Evolutionary conservation across 306 rosid species (phyloP).

Genomic region (Corylus americana): DNA sequence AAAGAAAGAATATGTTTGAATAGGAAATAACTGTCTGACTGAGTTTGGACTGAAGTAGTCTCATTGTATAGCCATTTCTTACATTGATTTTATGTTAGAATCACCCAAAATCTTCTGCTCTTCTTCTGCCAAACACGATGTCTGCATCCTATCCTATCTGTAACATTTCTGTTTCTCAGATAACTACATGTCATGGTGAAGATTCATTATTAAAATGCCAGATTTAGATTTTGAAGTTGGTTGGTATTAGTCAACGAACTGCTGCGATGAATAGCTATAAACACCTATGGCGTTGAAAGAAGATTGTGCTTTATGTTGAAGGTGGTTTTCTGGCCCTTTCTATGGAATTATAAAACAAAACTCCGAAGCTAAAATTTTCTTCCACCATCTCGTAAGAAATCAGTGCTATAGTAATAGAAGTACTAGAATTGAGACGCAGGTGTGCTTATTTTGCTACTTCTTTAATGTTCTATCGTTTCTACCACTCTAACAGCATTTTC

Average conservation of each 20-base stretch:
- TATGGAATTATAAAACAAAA: too few species aligned
- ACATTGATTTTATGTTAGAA: constrained; percentile 13
- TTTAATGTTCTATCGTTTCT: neutral
- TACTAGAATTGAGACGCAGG: neutral
- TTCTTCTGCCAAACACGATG: neutral
- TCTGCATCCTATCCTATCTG: neutral
- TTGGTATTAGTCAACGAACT: neutral
- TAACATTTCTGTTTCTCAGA: neutral
- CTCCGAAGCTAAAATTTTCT: neutral
- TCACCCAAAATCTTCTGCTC: neutral
- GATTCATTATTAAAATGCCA: neutral
- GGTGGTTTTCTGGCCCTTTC: neutral
- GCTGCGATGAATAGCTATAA: neutral
- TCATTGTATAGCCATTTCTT: constrained; percentile 32
- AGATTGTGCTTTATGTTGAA: neutral
- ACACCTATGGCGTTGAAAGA: neutral
- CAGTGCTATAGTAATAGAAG: neutral
- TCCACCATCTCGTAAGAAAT: neutral
- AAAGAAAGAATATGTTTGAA: neutral
- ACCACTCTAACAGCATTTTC: neutral
- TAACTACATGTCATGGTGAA: neutral
- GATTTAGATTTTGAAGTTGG: neutral
- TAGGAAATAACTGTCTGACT: constrained; percentile 22
- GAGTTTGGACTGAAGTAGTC: constrained; percentile 20
- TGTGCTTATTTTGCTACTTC: neutral